Evolutionary conservation across 345 rosid species (phyloP), one percentile per base, ranked within the genome.

Genomic region (Hypericum perforatum): DNA sequence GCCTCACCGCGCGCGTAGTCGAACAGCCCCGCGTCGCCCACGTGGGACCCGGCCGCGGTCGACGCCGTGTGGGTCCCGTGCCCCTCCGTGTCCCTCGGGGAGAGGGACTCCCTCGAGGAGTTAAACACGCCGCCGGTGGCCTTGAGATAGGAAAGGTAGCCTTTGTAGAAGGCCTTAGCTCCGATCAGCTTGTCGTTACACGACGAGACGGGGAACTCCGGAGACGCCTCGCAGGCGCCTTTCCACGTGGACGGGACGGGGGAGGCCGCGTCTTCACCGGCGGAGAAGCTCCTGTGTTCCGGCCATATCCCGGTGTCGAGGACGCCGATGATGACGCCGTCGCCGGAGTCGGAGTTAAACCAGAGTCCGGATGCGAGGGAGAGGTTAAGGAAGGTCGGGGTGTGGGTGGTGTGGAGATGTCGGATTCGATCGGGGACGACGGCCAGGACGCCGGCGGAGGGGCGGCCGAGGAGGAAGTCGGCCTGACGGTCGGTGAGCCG

Each of bases 21-120:
- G 46, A 42, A 81, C 40, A 92, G 69, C 52, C 94, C 78, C 32
- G 96, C 90, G 56, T 83, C 80, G 0, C 63, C 36, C 0, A 82
- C 96, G 5, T 69, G 57, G 15, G 90, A 75, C 15, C 98, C 98
- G 6, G 86, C 86, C 0, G 96, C 95, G 2, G 96, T 85, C 0
- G 98, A 88, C 5, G 98, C 78, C 1, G 96, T 92, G 41, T 92
- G 95, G 0, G 86, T 92, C 0, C 96, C 95, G 50, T 92, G 98
- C 2, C 95, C 96, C 15, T 78, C 90, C 2, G 95, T 82, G 59
- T 92, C 98, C 8, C 88, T 76, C 6, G 95, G 82, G 12, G 97
- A 85, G 45, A 52, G 63, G 0, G 82, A 76, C 57, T 88, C 90
- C 12, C 41, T 64, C 0, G 80, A 51, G 56, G 72, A 74, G 43